Percentiles rank a stretch among this genome's conserved stretches.
Evolutionary conservation across 148 eudicot species (phyloP).

Genomic region (Rhododendron mucronatum): DNA sequence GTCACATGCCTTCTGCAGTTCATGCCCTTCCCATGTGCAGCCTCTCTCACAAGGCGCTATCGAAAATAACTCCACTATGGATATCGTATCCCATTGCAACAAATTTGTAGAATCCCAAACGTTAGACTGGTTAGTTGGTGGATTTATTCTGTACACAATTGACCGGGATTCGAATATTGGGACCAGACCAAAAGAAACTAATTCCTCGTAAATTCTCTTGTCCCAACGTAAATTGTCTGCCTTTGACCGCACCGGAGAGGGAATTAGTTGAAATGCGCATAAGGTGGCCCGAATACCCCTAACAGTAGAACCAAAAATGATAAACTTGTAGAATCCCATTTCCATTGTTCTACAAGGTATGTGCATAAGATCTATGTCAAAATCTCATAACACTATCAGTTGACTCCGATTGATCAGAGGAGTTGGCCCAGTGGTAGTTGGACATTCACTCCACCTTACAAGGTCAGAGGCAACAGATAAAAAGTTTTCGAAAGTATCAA

Average conservation of each 20-base stretch:
- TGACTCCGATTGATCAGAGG: not conserved
- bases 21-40: slow-evolving; percentile 40
- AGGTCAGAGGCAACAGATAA: not conserved
- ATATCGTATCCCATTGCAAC: not conserved
- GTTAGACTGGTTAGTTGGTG: not conserved
- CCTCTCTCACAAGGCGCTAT: slow-evolving; percentile 10
- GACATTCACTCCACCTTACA: not conserved
- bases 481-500: not conserved
- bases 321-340: not conserved
- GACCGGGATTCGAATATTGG: not conserved
- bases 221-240: no score
- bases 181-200: no score
- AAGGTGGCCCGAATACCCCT: not conserved
- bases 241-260: no score
- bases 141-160: no score
- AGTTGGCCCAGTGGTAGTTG: not conserved
- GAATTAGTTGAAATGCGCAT: not conserved
- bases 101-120: not conserved
- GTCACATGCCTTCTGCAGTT: slow-evolving; percentile 26
- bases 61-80: not conserved
- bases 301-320: not conserved
- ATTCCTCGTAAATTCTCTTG: no score
- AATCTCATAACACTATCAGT: not conserved
- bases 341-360: not conserved
- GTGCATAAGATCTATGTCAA: not conserved